phyloP scores from a whole-genome alignment of 2,329 filamentous ascomycete genomes.

The Trichoderma koningiopsis region DNA sequence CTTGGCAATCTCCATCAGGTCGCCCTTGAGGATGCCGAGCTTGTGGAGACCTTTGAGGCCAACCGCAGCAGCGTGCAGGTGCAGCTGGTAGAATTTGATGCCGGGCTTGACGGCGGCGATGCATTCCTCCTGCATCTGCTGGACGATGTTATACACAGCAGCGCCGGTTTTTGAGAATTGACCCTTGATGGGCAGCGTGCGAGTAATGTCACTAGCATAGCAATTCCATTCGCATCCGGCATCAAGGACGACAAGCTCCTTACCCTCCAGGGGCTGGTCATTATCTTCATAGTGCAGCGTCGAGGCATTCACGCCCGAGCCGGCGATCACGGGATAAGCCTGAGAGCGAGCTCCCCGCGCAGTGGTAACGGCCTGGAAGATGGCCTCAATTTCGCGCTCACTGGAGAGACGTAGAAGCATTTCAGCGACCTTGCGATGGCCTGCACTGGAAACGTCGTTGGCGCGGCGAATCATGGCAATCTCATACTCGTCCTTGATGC shows the following conservation, averaged over 20 bases:
- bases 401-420: slow-evolving; percentile 65
- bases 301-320: slow-evolving; percentile 77
- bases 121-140: slow-evolving; percentile 77
- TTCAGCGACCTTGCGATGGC: slow-evolving; percentile 72
- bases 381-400: slow-evolving; percentile 81
- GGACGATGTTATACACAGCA: slow-evolving; percentile 75
- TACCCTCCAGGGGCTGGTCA: slow-evolving; percentile 67
- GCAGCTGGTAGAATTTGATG: slow-evolving; percentile 69
- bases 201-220: slow-evolving; percentile 89
- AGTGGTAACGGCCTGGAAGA: slow-evolving; percentile 73
- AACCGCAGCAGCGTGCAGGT: slow-evolving; percentile 71
- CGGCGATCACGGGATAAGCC: slow-evolving; percentile 88
- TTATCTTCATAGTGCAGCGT: slow-evolving; percentile 88
- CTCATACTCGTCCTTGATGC: slow-evolving; percentile 85
- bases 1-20: slow-evolving; percentile 55
- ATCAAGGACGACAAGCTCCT: slow-evolving; percentile 79
- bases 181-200: slow-evolving; percentile 79
- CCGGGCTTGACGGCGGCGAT: slow-evolving; percentile 70
- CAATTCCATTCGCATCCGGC: slow-evolving; percentile 82
- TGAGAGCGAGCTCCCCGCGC: slow-evolving; percentile 72
- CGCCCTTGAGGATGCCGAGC: slow-evolving; percentile 71
- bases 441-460: slow-evolving; percentile 75
- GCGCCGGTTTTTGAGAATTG: slow-evolving; percentile 67
- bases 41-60: slow-evolving; percentile 70
- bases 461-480: slow-evolving; percentile 79